These are phyloP conservation scores for Triticum turgidum DNA, from an alignment of 176 grass and related monocot species.

Conservation along the genomic window DNA sequence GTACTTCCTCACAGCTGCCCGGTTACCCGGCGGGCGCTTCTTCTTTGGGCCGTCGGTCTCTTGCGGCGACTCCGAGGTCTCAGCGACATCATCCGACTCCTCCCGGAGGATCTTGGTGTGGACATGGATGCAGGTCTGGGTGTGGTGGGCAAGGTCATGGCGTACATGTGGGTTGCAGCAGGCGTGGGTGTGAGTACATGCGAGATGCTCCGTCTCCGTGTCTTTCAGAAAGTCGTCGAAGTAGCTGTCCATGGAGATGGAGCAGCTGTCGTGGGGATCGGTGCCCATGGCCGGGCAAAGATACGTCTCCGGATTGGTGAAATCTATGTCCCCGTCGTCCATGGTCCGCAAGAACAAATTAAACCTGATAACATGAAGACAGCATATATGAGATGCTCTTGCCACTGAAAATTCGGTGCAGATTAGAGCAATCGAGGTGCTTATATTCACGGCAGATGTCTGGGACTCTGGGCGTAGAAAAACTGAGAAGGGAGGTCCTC, in stretches of 20 bases:
- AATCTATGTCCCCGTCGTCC: constrained; percentile 67
- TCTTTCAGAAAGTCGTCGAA: constrained; percentile 69
- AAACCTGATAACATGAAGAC: no score
- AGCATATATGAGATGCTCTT: no score
- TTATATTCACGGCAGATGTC: no score
- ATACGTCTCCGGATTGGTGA: constrained; percentile 25
- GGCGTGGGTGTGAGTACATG: constrained; percentile 73
- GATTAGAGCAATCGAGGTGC: no score
- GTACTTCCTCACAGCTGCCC: constrained; percentile 68
- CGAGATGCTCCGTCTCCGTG: constrained; percentile 36
- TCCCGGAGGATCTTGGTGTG: constrained; percentile 61
- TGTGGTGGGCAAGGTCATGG: constrained; percentile 47
- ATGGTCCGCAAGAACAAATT: constrained; percentile 4
- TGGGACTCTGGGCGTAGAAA: no score
- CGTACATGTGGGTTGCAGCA: constrained; percentile 52
- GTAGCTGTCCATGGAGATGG: constrained; percentile 28
- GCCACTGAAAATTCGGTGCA: no score
- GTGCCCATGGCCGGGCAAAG: constrained; percentile 7
- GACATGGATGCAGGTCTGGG: constrained; percentile 73
- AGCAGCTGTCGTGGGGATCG: no score
- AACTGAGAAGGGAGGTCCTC: no score
- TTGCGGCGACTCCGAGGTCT: constrained; percentile 2
- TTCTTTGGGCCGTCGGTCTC: constrained; percentile 5
- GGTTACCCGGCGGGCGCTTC: constrained; percentile 46
- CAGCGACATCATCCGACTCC: constrained; percentile 5